Percentiles rank a stretch among this genome's conserved stretches.
phyloP scores from a whole-genome alignment of 129 eudicot species.

The Centella asiatica region DNA sequence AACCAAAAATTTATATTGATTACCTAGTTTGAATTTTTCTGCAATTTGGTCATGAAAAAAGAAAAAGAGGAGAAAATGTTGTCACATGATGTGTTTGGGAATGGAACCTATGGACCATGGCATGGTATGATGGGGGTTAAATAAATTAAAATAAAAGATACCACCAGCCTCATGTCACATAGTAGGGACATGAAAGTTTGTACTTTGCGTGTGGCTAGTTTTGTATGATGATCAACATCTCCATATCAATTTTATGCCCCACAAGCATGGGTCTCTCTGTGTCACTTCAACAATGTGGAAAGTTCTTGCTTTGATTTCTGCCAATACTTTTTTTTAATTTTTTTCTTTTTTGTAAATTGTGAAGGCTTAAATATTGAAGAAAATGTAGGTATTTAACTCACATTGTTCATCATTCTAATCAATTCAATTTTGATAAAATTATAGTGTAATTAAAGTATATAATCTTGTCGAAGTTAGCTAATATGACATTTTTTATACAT shows the following conservation, averaged over 20 bases:
- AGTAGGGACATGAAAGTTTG: not conserved
- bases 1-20: no score
- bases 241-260: constrained; percentile 14
- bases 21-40: not conserved
- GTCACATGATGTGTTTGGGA: constrained; percentile 37
- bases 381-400: no score
- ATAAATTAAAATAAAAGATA: constrained; percentile 7
- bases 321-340: no score
- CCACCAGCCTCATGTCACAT: not conserved
- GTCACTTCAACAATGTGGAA: not conserved
- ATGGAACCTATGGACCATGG: constrained; percentile 20
- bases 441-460: no score
- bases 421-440: no score
- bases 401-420: no score
- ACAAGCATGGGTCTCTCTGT: constrained; percentile 19
- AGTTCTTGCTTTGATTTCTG: not conserved
- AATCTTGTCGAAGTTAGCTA: no score
- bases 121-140: constrained; percentile 10
- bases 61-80: not conserved
- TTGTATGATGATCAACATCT: constrained; percentile 14
- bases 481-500: no score
- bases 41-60: not conserved
- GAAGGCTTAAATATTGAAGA: no score
- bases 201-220: constrained; percentile 22
- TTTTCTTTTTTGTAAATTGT: no score